A percentile compares a stretch with the other conserved stretches of the same genome.
phyloP scores from a whole-genome alignment of 306 rosid genomes.

The Luffa aegyptiaca region DNA sequence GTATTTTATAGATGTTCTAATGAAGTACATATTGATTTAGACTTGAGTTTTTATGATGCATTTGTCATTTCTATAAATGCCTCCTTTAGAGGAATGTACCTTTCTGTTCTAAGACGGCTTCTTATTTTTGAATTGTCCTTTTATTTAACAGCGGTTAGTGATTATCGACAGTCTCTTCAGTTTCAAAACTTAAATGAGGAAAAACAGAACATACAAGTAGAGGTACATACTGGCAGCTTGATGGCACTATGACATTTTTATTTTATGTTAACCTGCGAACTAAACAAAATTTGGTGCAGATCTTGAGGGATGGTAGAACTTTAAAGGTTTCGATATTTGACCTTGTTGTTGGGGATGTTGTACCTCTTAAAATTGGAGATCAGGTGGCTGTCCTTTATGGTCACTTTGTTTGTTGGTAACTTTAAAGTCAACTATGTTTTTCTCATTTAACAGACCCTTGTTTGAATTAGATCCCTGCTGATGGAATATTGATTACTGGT shows the following conservation, averaged over 20 bases:
- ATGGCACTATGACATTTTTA: neutral
- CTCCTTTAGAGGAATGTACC: neutral
- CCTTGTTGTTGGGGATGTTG: conserved; percentile 90
- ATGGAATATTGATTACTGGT: conserved; percentile 70
- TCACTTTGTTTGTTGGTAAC: conserved; percentile 16
- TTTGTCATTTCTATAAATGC: neutral
- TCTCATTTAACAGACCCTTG: neutral
- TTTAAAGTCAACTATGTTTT: neutral
- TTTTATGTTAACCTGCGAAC: conserved; percentile 12
- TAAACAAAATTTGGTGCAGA: conserved; percentile 38
- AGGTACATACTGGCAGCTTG: conserved; percentile 42
- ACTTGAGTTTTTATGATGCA: neutral
- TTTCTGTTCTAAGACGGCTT: neutral
- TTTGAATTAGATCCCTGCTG: conserved; percentile 74
- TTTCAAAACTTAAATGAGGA: conserved; percentile 82
- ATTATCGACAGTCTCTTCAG: conserved; percentile 88
- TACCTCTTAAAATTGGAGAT: conserved; percentile 91
- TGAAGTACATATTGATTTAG: neutral
- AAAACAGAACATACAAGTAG: conserved; percentile 81
- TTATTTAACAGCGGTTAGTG: conserved; percentile 64
- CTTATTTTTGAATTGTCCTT: neutral
- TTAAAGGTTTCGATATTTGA: conserved; percentile 74
- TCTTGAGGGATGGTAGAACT: conserved; percentile 75
- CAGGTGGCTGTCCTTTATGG: conserved; percentile 46
- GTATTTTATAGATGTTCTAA: neutral